A percentile compares a stretch with the other conserved stretches of the same genome.
Conservation (phyloP, 352 stramenopile genomes). For the Pythium rishiriense region DNA sequence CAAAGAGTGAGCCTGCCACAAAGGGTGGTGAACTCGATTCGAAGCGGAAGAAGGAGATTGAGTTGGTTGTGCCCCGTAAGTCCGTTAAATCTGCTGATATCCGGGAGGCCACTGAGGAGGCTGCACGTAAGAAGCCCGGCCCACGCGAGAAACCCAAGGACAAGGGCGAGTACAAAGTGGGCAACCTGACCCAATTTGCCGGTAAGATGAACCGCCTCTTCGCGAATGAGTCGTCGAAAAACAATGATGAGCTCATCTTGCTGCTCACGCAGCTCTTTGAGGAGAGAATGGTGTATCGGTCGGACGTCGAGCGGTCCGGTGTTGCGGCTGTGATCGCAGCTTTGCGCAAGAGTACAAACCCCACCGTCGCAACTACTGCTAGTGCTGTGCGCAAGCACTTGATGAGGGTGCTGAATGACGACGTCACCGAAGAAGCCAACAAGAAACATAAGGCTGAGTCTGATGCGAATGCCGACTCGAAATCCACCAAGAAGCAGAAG, state of each 20-base stretch:
- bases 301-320: slow-evolving; percentile 68
- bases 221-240: slow-evolving; percentile 70
- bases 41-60: slow-evolving; percentile 82
- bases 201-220: slow-evolving; percentile 64
- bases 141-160: slow-evolving; percentile 53
- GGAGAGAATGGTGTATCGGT: slow-evolving; percentile 67
- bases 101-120: slow-evolving; percentile 70
- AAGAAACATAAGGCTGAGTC: slow-evolving; percentile 46
- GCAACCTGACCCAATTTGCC: slow-evolving; percentile 53
- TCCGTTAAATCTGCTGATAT: slow-evolving; percentile 78
- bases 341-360: slow-evolving; percentile 68
- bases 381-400: slow-evolving; percentile 80
- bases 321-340: slow-evolving; percentile 65
- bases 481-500: neutral
- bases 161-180: slow-evolving; percentile 68
- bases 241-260: slow-evolving; percentile 71
- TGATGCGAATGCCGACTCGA: neutral
- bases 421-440: slow-evolving; percentile 33
- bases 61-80: slow-evolving; percentile 74
- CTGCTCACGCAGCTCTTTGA: slow-evolving; percentile 76
- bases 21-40: slow-evolving; percentile 58
- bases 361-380: slow-evolving; percentile 65
- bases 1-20: slow-evolving; percentile 40
- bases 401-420: slow-evolving; percentile 61
- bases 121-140: slow-evolving; percentile 56